Conservation (phyloP, 345 rosid genomes). For the Gossypium rotundifolium region DNA sequence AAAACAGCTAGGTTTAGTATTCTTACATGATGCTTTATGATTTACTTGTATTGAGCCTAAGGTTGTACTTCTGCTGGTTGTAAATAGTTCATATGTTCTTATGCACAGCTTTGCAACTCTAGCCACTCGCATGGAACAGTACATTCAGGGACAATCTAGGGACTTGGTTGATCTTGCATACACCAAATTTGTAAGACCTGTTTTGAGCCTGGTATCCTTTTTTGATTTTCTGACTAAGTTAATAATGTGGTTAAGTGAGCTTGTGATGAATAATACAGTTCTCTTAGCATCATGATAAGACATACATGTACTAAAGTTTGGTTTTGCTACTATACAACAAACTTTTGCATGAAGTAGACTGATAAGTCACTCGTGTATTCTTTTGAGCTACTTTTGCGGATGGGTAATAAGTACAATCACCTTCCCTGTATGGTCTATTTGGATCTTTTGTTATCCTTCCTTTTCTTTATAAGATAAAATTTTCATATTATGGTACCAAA, state of each 20-base stretch:
- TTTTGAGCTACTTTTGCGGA: neutral
- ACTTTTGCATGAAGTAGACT: neutral
- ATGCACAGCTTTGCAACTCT: slow-evolving; percentile 81
- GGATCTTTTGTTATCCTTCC: neutral
- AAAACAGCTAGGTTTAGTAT: neutral
- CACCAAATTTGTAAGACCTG: slow-evolving; percentile 75
- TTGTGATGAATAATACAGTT: neutral
- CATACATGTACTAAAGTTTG: neutral
- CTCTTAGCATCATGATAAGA: neutral
- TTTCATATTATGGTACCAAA: neutral
- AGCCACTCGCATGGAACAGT: slow-evolving; percentile 99
- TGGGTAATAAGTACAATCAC: neutral
- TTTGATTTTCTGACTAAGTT: neutral
- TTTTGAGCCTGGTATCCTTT: neutral
- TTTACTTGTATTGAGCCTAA: neutral
- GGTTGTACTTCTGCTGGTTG: neutral
- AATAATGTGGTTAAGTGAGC: neutral
- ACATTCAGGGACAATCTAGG: slow-evolving; percentile 51
- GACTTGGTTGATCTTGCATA: slow-evolving; percentile 98
- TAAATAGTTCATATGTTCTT: slow-evolving; percentile 2
- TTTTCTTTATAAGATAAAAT: neutral
- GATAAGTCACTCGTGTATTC: neutral
- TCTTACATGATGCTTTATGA: neutral
- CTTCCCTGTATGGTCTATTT: neutral
- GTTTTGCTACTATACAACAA: neutral